Conservation (phyloP, 306 rosid species). For the Carpinus fangiana region DNA sequence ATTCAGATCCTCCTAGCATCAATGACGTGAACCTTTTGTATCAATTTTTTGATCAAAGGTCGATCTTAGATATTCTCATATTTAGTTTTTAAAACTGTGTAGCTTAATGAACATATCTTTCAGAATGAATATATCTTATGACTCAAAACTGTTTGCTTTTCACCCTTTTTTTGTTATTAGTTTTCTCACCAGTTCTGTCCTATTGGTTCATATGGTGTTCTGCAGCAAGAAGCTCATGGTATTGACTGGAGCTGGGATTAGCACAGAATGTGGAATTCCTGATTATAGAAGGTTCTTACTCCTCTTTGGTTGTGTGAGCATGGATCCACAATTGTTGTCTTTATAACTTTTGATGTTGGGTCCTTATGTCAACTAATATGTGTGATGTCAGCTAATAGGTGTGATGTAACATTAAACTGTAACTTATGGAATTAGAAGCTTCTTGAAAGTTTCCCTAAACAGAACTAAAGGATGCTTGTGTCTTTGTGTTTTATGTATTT, state of each 20-base stretch:
- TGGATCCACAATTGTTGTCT: not conserved
- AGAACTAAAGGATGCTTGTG: not conserved
- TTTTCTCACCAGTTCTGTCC: constrained; percentile 22
- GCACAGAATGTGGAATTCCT: constrained; percentile 97
- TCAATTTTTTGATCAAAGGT: constrained; percentile 76
- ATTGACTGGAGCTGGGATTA: constrained; percentile 90
- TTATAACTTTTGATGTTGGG: not conserved
- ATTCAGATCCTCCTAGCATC: constrained; percentile 82
- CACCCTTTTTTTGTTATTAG: constrained; percentile 1
- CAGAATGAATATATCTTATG: constrained; percentile 2
- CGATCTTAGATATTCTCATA: not conserved
- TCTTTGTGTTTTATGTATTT: not conserved
- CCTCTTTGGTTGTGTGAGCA: constrained; percentile 11
- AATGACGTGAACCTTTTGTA: constrained; percentile 63
- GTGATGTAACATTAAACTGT: not conserved
- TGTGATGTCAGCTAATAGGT: not conserved
- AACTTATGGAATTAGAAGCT: not conserved
- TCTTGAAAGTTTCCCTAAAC: not conserved
- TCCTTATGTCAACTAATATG: not conserved
- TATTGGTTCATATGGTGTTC: constrained; percentile 19
- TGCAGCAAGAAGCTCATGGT: constrained; percentile 69
- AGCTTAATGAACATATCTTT: not conserved
- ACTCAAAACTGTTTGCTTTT: not conserved
- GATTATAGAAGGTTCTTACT: constrained; percentile 81
- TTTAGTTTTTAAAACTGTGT: not conserved